Evolutionary conservation across 345 rosid genomes (phyloP), one percentile per base, ranked within the genome.

Genomic region (Populus tremula): DNA sequence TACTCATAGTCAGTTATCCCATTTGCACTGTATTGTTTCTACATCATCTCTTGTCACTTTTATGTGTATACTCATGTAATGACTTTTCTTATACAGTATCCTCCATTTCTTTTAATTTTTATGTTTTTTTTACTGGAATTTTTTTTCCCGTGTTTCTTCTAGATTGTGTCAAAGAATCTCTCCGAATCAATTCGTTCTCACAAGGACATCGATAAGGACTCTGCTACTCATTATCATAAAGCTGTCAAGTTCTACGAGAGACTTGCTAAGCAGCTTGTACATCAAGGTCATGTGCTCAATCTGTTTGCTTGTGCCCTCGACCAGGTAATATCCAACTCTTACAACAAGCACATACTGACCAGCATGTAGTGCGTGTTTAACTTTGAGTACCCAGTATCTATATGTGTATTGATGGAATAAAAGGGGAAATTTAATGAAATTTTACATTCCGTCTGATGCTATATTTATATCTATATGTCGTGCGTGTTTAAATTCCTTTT

Each of bases 251-350:
- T 93, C 83, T 92, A 91, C 56, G 94, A 91, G 71, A 85, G 84
- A 12, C 92, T 96, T 76, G 86, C 96, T 1, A 96, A 92, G 84
- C 96, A 96, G 84, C 98, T 96, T 78, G 94, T 96, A 82, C 93
- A 96, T 83, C 99, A 96, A 82, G 99, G 99, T 23, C 99, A 96
- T 74, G 91, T 96, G 70, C 97, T 96, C 25, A 97, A 96, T 89
- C 89, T 96, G 77, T 96, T 92, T 76, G 99, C 99, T 10, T 87
- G 99, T 84, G 90, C 99, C 31, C 92, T 90, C 74, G 99, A 93
- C 87, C 99, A 93, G 97, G 98, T 89, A 79, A 71, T 72, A 16
- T 39, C 73, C 68, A 38, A 25, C 69, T 64, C 45, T 4, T 31
- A 11, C 39, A 75, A 21, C 41, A 25, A 47, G 59, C 31, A 27